phyloP scores from a whole-genome alignment of 78 protist genomes.

The Dictyostelium capitatum region DNA sequence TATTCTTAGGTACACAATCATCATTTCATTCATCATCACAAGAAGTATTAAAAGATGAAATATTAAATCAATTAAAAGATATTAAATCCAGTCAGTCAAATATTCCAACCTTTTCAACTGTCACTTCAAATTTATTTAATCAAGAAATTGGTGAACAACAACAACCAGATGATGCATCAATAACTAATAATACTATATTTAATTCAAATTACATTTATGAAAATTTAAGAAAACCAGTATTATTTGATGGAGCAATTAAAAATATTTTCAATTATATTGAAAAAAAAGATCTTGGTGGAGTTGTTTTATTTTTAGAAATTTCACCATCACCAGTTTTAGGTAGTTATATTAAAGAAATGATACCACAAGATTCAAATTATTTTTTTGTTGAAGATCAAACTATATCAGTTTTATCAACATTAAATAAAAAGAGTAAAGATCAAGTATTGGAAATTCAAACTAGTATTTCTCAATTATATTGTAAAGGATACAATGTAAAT shows the following conservation, averaged over 20 bases:
- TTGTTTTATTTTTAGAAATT: not conserved
- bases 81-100: not conserved
- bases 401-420: not conserved
- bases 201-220: not conserved
- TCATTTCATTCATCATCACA: constrained; percentile 53
- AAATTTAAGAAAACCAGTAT: constrained; percentile 25
- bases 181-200: too few species aligned
- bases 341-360: not conserved
- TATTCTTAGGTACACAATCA: constrained; percentile 15
- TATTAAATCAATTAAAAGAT: not conserved
- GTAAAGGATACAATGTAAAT: too few species aligned
- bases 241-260: not conserved
- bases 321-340: constrained; percentile 27
- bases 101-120: not conserved
- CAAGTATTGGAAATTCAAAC: not conserved
- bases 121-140: not conserved
- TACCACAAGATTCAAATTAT: not conserved
- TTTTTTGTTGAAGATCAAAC: too few species aligned
- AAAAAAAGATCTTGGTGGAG: not conserved
- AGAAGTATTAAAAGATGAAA: constrained; percentile 10
- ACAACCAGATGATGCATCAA: too few species aligned
- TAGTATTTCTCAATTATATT: too few species aligned
- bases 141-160: too few species aligned
- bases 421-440: constrained; percentile 12
- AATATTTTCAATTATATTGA: not conserved